These are phyloP conservation scores for Lipomyces orientalis DNA, from an alignment of 805 yeast species.

Conservation along the genomic window DNA sequence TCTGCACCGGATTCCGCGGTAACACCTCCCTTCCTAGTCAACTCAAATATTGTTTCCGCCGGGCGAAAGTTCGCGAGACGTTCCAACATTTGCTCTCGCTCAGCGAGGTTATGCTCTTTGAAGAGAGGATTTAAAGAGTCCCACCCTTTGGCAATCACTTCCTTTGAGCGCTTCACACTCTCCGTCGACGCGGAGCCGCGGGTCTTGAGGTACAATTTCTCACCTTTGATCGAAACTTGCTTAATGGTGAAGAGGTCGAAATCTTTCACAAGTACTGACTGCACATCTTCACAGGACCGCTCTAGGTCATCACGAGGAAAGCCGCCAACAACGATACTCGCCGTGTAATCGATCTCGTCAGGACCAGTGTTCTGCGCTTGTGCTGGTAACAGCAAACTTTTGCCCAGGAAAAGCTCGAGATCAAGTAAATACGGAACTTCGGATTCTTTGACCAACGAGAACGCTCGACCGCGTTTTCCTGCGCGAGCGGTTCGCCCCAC, in stretches of 20 bases:
- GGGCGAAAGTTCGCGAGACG: constrained; percentile 69
- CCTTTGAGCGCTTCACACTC: constrained; percentile 84
- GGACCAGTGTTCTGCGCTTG: constrained; percentile 46
- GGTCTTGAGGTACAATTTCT: constrained; percentile 82
- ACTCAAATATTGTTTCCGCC: constrained; percentile 94
- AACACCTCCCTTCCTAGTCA: constrained; percentile 57
- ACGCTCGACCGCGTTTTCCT: constrained; percentile 98
- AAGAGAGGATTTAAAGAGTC: constrained; percentile 83
- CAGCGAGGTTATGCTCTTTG: constrained; percentile 43
- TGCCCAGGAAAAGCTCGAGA: constrained; percentile 85
- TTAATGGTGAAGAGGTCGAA: constrained; percentile 70
- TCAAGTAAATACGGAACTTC: constrained; percentile 92
- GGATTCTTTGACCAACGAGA: constrained; percentile 79
- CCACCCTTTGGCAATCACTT: constrained; percentile 71
- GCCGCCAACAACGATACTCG: constrained; percentile 81
- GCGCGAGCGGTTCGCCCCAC: constrained; percentile 99
- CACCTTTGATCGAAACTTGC: constrained; percentile 84
- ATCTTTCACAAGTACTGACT: constrained; percentile 61
- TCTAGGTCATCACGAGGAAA: constrained; percentile 78
- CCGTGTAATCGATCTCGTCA: constrained; percentile 69
- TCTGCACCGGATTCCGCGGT: constrained; percentile 73
- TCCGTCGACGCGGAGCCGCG: constrained; percentile 85
- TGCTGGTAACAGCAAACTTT: constrained; percentile 68
- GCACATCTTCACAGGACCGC: constrained; percentile 70
- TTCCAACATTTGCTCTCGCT: constrained; percentile 70